Conservation (phyloP, 1,284 basidiomycete species). For the Lentinula novae-zelandiae region DNA sequence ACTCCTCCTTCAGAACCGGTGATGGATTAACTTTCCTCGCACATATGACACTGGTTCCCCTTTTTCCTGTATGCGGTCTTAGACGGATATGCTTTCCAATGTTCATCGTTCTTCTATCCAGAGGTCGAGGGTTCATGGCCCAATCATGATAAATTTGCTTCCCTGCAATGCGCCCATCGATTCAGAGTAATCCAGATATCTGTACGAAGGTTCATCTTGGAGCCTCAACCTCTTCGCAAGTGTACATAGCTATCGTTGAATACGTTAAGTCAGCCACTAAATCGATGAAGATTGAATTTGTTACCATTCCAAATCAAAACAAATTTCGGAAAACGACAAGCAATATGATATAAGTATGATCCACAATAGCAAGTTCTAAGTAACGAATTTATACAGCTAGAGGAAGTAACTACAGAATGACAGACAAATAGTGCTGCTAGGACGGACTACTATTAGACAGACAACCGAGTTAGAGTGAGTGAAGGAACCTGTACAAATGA, state of each 20-base stretch:
- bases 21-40: not conserved
- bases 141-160: too few relatives aligned
- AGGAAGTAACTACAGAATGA: slow-evolving; percentile 63
- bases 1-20: slow-evolving; percentile 15
- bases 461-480: slow-evolving; percentile 44
- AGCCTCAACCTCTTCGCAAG: too few relatives aligned
- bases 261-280: too few relatives aligned
- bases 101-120: not conserved
- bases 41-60: slow-evolving; percentile 5
- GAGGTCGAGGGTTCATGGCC: too few relatives aligned
- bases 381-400: slow-evolving; percentile 47
- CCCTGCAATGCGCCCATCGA: too few relatives aligned
- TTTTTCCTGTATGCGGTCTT: slow-evolving; percentile 12
- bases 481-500: slow-evolving; percentile 60
- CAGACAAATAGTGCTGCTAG: slow-evolving; percentile 57
- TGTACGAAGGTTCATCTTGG: too few relatives aligned
- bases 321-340: not conserved
- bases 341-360: slow-evolving; percentile 14
- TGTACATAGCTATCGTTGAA: too few relatives aligned
- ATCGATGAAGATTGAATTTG: too few relatives aligned
- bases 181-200: too few relatives aligned
- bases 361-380: slow-evolving; percentile 25
- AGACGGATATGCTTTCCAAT: slow-evolving; percentile 9
- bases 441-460: slow-evolving; percentile 50
- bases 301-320: too few relatives aligned